Conservation (phyloP, 768 basidiomycete genomes). For the Sarcomyxa edulis region DNA sequence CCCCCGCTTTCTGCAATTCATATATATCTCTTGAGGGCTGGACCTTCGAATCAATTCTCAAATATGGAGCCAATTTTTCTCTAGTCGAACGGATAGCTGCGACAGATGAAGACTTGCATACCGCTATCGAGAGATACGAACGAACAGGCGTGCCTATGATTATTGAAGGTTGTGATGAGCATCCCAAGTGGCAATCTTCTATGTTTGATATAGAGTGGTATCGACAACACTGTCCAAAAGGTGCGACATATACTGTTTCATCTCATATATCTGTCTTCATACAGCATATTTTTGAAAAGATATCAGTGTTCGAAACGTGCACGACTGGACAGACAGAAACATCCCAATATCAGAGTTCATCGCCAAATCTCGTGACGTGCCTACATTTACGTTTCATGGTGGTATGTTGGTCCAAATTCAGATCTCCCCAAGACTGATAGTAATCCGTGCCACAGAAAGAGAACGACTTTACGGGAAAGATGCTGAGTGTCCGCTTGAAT, state of each 20-base stretch:
- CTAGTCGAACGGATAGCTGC: conserved; percentile 33
- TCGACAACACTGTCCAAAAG: conserved; percentile 20
- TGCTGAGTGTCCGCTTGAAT: conserved; percentile 57
- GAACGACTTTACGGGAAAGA: conserved; percentile 78
- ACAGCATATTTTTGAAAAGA: conserved; percentile 28
- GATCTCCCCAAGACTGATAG: conserved; percentile 1
- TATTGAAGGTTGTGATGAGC: conserved; percentile 54
- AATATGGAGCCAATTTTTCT: conserved; percentile 34
- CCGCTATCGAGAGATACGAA: conserved; percentile 42
- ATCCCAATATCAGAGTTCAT: conserved; percentile 54
- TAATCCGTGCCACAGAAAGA: conserved; percentile 31
- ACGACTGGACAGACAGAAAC: conserved; percentile 45
- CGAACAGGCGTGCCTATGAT: conserved; percentile 53
- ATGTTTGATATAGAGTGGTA: conserved; percentile 59
- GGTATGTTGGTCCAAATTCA: conserved; percentile 25
- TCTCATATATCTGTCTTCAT: background rate
- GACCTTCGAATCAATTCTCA: conserved; percentile 39
- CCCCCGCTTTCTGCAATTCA: background rate
- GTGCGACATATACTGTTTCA: conserved; percentile 13
- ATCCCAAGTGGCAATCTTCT: conserved; percentile 46
- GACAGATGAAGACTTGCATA: conserved; percentile 19
- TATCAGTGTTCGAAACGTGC: conserved; percentile 59
- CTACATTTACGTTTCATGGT: conserved; percentile 28
- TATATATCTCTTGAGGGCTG: conserved; percentile 29
- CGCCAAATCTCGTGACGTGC: conserved; percentile 27